Base-by-base conservation (phyloP, 2,329 filamentous ascomycete genomes). In the Xylaria sp. region DNA sequence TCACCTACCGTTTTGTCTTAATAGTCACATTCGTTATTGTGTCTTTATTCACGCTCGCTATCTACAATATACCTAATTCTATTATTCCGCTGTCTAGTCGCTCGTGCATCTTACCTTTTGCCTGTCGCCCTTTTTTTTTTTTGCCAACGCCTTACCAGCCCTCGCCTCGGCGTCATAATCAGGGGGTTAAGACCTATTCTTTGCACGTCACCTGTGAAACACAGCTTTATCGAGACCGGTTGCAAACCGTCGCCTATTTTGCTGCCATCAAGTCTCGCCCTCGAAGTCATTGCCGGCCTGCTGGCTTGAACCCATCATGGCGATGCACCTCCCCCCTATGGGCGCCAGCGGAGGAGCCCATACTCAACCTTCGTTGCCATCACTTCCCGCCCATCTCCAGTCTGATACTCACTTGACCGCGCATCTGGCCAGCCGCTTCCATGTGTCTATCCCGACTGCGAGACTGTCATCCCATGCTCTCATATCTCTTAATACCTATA, bases 401-500 rank as follows among this genome's bases (percentile, higher is more conserved):
- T 90, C 90, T 74, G 91, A 93, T 76, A 92, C 91, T 54, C 91
- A 93, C 77, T 84, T 95, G 73, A 96, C 92, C 3, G 91, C 91
- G 61, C 93, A 95, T 80, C 87, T 96, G 70, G 93, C 92, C 75
- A 93, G 88, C 80, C 93, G 95, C 63, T 99, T 97, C 81, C 96
- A 99, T 83, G 92, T 97, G 62, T 92, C 93, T 63, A 84, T 96
- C 68, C 94, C 96, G 10, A 97, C 94, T 0, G 93, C 96, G 62
- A 89, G 90, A 58, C 88, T 99, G 21, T 98, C 94, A 0, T 97
- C 94, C 0, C 94, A 98, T 79, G 96, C 92, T 58, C 87, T 98
- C 74, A 91, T 99, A 77, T 92, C 93, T 61, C 85, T 99, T 72
- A 99, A 99, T 84, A 99, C 94, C 23, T 98, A 97, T 80, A 95